Conservation (phyloP, 1,139 yeast species). For the Blastobotrys serpentis region DNA sequence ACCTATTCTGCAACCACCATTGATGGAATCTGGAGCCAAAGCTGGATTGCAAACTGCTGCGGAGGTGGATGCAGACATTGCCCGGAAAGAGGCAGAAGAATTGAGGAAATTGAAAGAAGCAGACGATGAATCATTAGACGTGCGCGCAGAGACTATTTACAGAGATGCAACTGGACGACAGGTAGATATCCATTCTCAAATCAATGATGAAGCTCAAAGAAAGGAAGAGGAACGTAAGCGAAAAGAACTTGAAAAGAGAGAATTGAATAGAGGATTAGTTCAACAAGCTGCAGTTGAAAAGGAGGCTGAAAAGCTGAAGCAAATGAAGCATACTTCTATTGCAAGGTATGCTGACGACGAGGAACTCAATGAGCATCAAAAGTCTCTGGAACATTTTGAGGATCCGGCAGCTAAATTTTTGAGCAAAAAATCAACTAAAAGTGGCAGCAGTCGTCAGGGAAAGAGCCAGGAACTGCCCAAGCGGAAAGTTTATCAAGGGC, state of each 20-base stretch:
- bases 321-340: conserved; percentile 36
- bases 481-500: conserved; percentile 46
- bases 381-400: conserved; percentile 47
- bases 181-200: conserved; percentile 44
- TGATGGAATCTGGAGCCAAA: conserved; percentile 43
- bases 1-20: conserved; percentile 13
- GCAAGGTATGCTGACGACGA: conserved; percentile 42
- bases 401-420: conserved; percentile 67
- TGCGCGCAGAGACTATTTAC: conserved; percentile 47
- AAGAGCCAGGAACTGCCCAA: conserved; percentile 6
- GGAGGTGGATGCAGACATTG: conserved; percentile 40
- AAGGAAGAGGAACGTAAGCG: conserved; percentile 36
- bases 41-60: conserved; percentile 50
- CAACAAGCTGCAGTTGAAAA: conserved; percentile 39
- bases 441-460: background rate
- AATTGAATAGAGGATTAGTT: conserved; percentile 48
- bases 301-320: conserved; percentile 34
- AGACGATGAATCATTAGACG: conserved; percentile 16
- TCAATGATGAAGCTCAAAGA: conserved; percentile 33
- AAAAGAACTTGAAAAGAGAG: conserved; percentile 36
- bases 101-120: conserved; percentile 23
- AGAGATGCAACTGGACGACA: conserved; percentile 60
- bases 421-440: conserved; percentile 22
- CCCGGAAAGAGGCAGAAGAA: conserved; percentile 34
- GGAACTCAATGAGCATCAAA: conserved; percentile 42